phyloP scores from a whole-genome alignment of 768 basidiomycete genomes.

The Collybiopsis confluens region DNA sequence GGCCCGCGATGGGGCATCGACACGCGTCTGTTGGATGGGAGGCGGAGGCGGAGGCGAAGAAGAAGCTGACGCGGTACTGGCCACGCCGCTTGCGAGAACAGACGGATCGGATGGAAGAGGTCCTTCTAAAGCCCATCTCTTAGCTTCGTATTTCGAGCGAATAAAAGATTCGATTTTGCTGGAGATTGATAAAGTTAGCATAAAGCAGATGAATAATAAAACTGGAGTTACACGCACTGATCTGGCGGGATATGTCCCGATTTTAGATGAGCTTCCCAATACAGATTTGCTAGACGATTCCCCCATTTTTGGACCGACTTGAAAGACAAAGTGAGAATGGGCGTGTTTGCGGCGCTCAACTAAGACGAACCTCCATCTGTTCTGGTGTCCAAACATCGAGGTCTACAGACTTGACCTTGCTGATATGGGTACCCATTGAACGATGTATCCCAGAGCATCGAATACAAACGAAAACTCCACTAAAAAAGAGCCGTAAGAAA shows the following conservation, averaged over 20 bases:
- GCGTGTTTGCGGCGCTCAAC: no score
- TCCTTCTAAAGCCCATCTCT: slow-evolving; percentile 91
- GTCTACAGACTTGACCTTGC: slow-evolving; percentile 95
- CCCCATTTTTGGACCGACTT: slow-evolving; percentile 93
- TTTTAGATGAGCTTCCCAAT: slow-evolving; percentile 97
- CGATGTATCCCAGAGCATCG: slow-evolving; percentile 97
- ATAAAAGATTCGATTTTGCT: slow-evolving; percentile 99
- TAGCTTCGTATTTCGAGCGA: slow-evolving; percentile 92
- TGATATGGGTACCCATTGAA: slow-evolving; percentile 97
- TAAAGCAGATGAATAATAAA: no score
- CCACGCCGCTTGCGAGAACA: slow-evolving; percentile 50
- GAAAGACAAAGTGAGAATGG: no score
- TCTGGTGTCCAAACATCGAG: slow-evolving; percentile 97
- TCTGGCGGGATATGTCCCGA: slow-evolving; percentile 89
- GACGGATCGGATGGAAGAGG: slow-evolving; percentile 81
- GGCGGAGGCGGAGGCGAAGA: slow-evolving; percentile 20
- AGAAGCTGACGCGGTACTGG: slow-evolving; percentile 5
- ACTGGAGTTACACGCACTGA: slow-evolving; percentile 66
- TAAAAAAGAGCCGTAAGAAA: slow-evolving; percentile 33
- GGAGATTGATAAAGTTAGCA: no score
- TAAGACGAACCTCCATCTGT: slow-evolving; percentile 83
- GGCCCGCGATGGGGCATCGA: slow-evolving; percentile 23
- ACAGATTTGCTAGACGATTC: slow-evolving; percentile 85
- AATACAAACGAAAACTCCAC: slow-evolving; percentile 93
- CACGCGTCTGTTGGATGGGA: slow-evolving; percentile 15